Percentiles rank a stretch among this genome's conserved stretches.
Conservation (phyloP, 441 rosid species). For the Theobroma grandiflorum region DNA sequence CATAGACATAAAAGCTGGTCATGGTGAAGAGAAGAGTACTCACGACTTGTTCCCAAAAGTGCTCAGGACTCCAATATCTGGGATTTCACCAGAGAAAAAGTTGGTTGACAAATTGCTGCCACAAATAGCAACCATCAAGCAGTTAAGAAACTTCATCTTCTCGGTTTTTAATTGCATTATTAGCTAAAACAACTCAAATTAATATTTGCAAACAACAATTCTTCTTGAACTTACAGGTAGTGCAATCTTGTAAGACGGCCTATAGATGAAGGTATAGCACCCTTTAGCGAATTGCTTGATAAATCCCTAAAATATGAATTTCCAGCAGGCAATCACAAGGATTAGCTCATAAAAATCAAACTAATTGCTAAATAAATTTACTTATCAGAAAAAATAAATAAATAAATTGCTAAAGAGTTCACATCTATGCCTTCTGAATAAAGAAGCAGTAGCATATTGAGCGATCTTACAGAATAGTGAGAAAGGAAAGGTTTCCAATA, state of each 20-base stretch:
- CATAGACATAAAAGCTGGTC: background rate
- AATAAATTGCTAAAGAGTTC: background rate
- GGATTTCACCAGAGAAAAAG: constrained; percentile 94
- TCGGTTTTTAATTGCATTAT: background rate
- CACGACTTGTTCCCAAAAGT: constrained; percentile 78
- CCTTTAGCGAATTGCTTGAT: constrained; percentile 88
- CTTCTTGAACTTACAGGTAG: constrained; percentile 62
- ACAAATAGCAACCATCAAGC: constrained; percentile 28
- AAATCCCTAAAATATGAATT: constrained; percentile 65
- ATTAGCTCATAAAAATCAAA: background rate
- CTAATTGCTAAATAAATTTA: background rate
- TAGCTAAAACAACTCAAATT: background rate
- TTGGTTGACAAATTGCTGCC: constrained; percentile 87
- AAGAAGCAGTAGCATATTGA: background rate
- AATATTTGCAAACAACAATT: background rate
- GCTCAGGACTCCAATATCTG: constrained; percentile 85
- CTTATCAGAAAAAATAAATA: background rate
- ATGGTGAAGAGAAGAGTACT: constrained; percentile 38
- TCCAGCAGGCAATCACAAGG: background rate
- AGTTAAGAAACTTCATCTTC: background rate
- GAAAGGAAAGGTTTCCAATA: constrained; percentile 82
- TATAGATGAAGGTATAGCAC: constrained; percentile 84
- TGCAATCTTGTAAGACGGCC: constrained; percentile 72
- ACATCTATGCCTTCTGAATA: background rate
- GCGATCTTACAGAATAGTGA: constrained; percentile 72